phyloP scores from a whole-genome alignment of 305 asterid species.

The Fraxinus paxiana region DNA sequence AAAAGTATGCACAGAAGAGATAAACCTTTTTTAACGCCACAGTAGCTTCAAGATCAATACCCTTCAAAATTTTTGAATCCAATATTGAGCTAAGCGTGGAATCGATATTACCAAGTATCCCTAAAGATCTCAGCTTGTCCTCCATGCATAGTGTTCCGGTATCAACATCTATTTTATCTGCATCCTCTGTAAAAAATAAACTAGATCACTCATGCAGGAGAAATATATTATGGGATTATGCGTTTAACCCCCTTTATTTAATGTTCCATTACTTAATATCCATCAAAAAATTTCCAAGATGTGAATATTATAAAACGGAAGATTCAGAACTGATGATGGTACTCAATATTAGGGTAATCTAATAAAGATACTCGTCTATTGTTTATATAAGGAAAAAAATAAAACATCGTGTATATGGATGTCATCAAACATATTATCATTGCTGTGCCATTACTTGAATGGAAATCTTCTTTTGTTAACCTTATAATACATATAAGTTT shows the following conservation, averaged over 20 bases:
- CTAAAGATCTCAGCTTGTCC: conserved; percentile 67
- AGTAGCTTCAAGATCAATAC: conserved; percentile 52
- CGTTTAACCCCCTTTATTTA: not conserved
- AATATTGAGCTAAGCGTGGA: conserved; percentile 33
- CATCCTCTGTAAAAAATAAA: conserved; percentile 19
- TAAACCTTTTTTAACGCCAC: conserved; percentile 62
- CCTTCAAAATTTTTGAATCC: conserved; percentile 47
- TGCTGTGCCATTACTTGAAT: not conserved
- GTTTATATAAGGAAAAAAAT: not conserved
- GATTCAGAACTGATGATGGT: not conserved
- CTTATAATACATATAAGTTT: not conserved
- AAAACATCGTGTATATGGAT: not conserved
- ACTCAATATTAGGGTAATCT: not conserved
- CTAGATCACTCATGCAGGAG: conserved; percentile 8
- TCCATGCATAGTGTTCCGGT: conserved; percentile 64
- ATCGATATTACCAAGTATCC: conserved; percentile 47
- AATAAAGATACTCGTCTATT: not conserved
- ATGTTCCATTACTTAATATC: not conserved
- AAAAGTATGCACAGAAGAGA: not conserved
- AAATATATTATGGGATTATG: not conserved
- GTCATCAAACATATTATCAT: not conserved
- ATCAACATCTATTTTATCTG: conserved; percentile 41
- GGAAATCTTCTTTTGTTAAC: not conserved
- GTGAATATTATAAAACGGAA: not conserved
- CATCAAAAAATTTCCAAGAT: not conserved